Evolutionary conservation across 2,329 filamentous ascomycete species (phyloP), one percentile per base, ranked within the genome.

Genomic region (Onygenales sp.): DNA sequence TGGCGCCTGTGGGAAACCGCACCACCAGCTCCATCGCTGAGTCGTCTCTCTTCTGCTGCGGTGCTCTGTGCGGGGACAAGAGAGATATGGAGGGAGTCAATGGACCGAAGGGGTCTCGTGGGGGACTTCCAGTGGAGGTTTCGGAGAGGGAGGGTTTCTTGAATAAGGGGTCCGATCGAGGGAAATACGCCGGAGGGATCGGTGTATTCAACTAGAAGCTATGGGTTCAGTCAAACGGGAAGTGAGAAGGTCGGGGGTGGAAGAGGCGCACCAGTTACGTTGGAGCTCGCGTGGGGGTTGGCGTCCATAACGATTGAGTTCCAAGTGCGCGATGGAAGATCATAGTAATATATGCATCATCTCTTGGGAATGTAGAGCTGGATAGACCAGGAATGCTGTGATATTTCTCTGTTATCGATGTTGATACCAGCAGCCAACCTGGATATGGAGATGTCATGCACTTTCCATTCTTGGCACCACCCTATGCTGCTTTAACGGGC

Each of bases 61-160:
- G 64, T 61, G 54, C 58, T 75, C 63, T 72, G 82, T 69, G 81
- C 75, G 7, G 85, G 80, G n/a, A 91, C 77, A 55, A 97, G 83
- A 57, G 95, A 90, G 63, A 97, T 82, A 65, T 96, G 89, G 42
- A 98, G 81, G 10, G 89, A 91, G 64, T 90, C 86, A 68, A 98
- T 98, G 11, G 93, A 96, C 60, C 93, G 86, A 38, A 97, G 75
- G 2, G 93, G 93, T 0, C 93, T 86, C 32, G 86, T 86, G 57
- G 94, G 89, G 11, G 93, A 95, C 69, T 97, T 94, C 93, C 93
- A 98, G 66, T 97, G 89, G 45, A 98, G 82, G 64, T 97, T 94
- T 59, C 85, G 86, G 39, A 98, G 78, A 36, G 93, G 93, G 0
- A 97, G 78, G 52, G 88, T 86, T 43, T 86, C 78, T 42, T 87